A percentile compares a stretch with the other conserved stretches of the same genome.
Conservation (phyloP, 768 basidiomycete species). For the Auricularia sp. region DNA sequence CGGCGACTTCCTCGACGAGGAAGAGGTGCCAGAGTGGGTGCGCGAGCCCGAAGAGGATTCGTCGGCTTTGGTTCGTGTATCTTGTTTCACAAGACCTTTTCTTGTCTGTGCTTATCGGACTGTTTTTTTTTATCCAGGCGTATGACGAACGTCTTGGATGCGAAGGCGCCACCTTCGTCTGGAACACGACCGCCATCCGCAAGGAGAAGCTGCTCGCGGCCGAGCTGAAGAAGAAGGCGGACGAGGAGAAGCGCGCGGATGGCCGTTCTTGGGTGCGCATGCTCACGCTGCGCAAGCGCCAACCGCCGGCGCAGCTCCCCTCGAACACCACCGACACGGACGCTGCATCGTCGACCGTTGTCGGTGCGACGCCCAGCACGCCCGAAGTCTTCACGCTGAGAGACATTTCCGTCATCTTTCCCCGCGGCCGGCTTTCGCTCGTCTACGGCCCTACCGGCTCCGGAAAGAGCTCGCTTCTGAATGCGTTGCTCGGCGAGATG, state of each 20-base stretch:
- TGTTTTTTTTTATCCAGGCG: not conserved
- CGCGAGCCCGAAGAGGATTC: slow-evolving; percentile 28
- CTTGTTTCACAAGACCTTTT: too few species aligned
- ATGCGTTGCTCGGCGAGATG: slow-evolving; percentile 22
- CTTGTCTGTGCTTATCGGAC: too few species aligned
- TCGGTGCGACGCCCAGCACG: slow-evolving; percentile 14
- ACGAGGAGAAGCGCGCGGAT: not conserved
- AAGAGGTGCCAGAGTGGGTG: slow-evolving; percentile 72
- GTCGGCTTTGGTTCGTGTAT: not conserved
- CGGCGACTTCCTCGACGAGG: slow-evolving; percentile 59
- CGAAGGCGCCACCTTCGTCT: not conserved
- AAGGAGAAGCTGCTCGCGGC: not conserved
- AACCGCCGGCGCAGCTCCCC: not conserved
- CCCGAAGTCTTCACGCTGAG: slow-evolving; percentile 40
- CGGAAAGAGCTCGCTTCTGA: slow-evolving; percentile 34
- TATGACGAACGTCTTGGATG: not conserved
- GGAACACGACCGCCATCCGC: not conserved
- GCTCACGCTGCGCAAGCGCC: not conserved
- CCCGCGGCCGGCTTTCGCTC: slow-evolving; percentile 45
- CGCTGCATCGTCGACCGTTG: not conserved
- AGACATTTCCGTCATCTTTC: slow-evolving; percentile 49
- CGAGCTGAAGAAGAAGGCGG: slow-evolving; percentile 1
- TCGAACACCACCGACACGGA: not conserved
- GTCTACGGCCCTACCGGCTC: slow-evolving; percentile 57
- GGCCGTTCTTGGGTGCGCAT: not conserved